Evolutionary conservation across 768 basidiomycete genomes (phyloP).

Genomic region (Russula sp.): DNA sequence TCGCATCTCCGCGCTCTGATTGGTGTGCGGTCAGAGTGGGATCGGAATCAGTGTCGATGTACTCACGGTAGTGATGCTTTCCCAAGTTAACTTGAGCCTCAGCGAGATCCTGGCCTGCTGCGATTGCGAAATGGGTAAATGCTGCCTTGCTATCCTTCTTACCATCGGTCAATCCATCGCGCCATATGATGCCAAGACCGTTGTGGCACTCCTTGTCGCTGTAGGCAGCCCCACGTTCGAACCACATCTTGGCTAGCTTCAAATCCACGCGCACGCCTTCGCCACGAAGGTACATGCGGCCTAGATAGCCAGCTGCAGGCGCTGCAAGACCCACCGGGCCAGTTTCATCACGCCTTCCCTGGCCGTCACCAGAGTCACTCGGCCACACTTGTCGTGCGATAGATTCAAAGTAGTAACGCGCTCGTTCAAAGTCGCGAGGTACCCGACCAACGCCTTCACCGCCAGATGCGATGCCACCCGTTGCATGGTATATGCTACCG

Average conservation of each 20-base stretch:
- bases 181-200: slow-evolving; percentile 85
- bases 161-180: slow-evolving; percentile 77
- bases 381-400: slow-evolving; percentile 90
- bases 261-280: slow-evolving; percentile 84
- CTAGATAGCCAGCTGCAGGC: slow-evolving; percentile 82
- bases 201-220: slow-evolving; percentile 89
- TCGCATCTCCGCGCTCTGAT: slow-evolving; percentile 66
- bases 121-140: slow-evolving; percentile 62
- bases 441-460: slow-evolving; percentile 93
- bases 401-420: slow-evolving; percentile 77
- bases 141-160: slow-evolving; percentile 65
- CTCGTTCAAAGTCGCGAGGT: slow-evolving; percentile 70
- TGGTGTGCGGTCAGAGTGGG: slow-evolving; percentile 16
- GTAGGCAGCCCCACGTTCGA: slow-evolving; percentile 76
- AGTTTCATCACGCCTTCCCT: slow-evolving; percentile 38
- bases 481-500: slow-evolving; percentile 80
- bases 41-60: slow-evolving; percentile 4
- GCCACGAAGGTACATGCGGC: slow-evolving; percentile 90
- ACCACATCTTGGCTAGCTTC: slow-evolving; percentile 85
- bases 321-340: slow-evolving; percentile 56
- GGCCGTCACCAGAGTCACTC: slow-evolving; percentile 60
- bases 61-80: slow-evolving; percentile 66
- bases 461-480: slow-evolving; percentile 80
- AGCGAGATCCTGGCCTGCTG: slow-evolving; percentile 83
- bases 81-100: slow-evolving; percentile 92